Base-by-base conservation (phyloP, 257 asterid genomes). In the Penstemon eatonii region DNA sequence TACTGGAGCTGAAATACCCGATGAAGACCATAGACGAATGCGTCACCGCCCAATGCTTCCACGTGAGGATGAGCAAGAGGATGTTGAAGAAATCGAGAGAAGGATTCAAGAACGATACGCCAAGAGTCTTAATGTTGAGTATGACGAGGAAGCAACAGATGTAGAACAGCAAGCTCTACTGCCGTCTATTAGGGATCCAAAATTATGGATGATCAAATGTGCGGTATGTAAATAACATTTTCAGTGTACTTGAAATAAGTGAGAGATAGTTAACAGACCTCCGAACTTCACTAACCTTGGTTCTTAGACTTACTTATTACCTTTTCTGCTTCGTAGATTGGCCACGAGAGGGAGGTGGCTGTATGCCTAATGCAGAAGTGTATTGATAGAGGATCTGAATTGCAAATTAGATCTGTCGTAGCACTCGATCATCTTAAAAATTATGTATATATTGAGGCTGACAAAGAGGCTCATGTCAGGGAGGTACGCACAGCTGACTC, bases 131-230 rank as follows among this genome's bases (percentile, higher is more conserved):
- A 83, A 79, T 71, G 87, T 79, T 15, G 99, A 91, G 68, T 87
- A 91, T 71, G 96, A 85, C 44, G 96, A 94, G 51, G 97, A 94
- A 80, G 95, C 95, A 19, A 85, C 96, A n/a, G 92, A 94, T 67
- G 99, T 94, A 12, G 96, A 94, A 37, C 97, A 94, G 68, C 99
- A 94, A 86, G 95, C 95, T 71, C 89, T 91, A 50, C 82, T 94
- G 61, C 99, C 99, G 25, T 94, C 99, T 53, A 88, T 94, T 57
- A 81, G 99, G 82, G 99, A 94, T 72, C 96, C 99, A 41, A 91
- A 91, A 79, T 78, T 94, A 74, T 94, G 96, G 96, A 89, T 94
- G 96, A 96, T 94, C 73, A 94, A 91, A 83, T 94, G 99, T 72
- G 95, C 95, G 88, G 99, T 94, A 91, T 66, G 96, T 51, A 67